A percentile compares a stretch with the other conserved stretches of the same genome.
Evolutionary conservation across 2,329 filamentous ascomycete genomes (phyloP).

Genomic region (Claviceps africana): DNA sequence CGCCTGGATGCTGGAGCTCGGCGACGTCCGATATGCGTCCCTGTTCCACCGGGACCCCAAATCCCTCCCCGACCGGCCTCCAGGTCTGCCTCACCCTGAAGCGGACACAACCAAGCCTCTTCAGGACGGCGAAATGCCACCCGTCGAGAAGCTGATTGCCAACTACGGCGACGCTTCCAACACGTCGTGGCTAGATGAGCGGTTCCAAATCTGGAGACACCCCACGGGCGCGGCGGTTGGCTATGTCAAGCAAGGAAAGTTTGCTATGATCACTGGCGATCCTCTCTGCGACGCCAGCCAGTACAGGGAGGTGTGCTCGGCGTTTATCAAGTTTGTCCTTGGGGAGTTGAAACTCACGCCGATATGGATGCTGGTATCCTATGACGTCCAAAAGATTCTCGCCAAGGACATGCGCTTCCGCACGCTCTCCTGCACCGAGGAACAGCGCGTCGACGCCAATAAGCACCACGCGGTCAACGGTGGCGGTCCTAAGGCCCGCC

Average conservation of each 20-base stretch:
- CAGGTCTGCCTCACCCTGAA: conserved; percentile 68
- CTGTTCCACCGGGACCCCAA: conserved; percentile 81
- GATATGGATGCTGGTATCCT: conserved; percentile 78
- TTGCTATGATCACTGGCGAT: conserved; percentile 74
- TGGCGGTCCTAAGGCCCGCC: conserved; percentile 61
- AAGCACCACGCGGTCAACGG: conserved; percentile 43
- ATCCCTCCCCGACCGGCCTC: conserved; percentile 57
- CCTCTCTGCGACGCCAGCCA: conserved; percentile 72
- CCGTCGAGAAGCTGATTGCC: conserved; percentile 75
- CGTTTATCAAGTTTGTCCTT: conserved; percentile 62
- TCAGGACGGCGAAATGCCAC: conserved; percentile 45
- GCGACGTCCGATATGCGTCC: conserved; percentile 79
- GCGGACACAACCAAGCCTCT: conserved; percentile 53
- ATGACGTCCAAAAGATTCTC: conserved; percentile 65
- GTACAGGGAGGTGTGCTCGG: conserved; percentile 56
- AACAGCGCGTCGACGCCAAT: conserved; percentile 74
- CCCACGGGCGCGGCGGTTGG: conserved; percentile 72
- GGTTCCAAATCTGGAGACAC: conserved; percentile 81
- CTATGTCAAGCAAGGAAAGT: conserved; percentile 63
- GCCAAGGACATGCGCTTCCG: conserved; percentile 74
- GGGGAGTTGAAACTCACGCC: conserved; percentile 59
- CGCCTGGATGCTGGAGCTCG: conserved; percentile 72
- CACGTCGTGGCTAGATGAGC: conserved; percentile 83
- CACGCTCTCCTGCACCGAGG: conserved; percentile 73
- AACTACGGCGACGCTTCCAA: conserved; percentile 94